A percentile compares a stretch with the other conserved stretches of the same genome.
Evolutionary conservation across 2,329 filamentous ascomycete genomes (phyloP).

Genomic region (Hirsutella thompsonii): DNA sequence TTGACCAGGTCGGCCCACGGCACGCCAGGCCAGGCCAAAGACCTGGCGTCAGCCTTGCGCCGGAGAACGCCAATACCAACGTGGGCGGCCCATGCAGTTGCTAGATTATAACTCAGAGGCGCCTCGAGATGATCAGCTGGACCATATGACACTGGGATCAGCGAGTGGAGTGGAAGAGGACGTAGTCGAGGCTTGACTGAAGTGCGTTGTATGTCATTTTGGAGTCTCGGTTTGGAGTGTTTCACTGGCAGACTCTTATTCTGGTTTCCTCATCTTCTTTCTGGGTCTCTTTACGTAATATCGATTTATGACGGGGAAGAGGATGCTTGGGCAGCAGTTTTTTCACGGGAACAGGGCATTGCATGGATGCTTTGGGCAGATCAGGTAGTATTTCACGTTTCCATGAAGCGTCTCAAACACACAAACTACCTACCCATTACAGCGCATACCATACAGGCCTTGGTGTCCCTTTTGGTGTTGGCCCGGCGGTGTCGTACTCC

Average conservation of each 20-base stretch:
- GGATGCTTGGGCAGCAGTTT: background rate
- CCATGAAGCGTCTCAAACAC: background rate
- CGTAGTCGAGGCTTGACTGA: conserved; percentile 14
- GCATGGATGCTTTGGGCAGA: background rate
- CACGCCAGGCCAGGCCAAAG: conserved; percentile 58
- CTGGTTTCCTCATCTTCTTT: conserved; percentile 14
- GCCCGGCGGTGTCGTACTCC: too few relatives aligned
- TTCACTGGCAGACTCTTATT: conserved; percentile 22
- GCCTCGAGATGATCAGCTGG: too few relatives aligned
- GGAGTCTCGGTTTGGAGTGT: conserved; percentile 27
- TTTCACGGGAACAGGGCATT: background rate
- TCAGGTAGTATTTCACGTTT: background rate
- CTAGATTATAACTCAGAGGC: conserved; percentile 17
- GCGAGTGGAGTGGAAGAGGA: too few relatives aligned
- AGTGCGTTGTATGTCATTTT: conserved; percentile 23
- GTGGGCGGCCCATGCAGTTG: conserved; percentile 42
- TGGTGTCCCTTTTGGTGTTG: too few relatives aligned
- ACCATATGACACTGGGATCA: too few relatives aligned
- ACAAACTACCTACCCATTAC: too few relatives aligned
- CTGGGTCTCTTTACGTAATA: conserved; percentile 7
- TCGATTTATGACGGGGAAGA: conserved; percentile 4
- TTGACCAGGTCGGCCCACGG: conserved; percentile 90
- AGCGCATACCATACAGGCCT: too few relatives aligned
- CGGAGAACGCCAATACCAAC: conserved; percentile 46
- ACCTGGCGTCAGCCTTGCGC: conserved; percentile 42